Percentiles rank a stretch among this genome's conserved stretches.
Evolutionary conservation across 2,329 filamentous ascomycete genomes (phyloP).

Genomic region (Fusarium nurragi): DNA sequence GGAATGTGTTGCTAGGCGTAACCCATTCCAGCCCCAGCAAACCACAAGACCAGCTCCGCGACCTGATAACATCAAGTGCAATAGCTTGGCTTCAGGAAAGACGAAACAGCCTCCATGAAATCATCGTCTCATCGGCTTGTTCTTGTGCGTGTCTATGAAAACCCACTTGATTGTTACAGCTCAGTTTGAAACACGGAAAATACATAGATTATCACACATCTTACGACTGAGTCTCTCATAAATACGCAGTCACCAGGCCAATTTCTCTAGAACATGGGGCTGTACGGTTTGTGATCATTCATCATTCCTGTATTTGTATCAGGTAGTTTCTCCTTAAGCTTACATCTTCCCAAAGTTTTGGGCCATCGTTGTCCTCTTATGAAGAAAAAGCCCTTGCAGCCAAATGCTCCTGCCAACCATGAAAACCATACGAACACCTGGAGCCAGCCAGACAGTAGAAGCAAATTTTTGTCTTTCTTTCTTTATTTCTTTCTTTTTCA

Average conservation of each 20-base stretch:
- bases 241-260: conserved; percentile 23
- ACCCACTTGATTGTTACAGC: background rate
- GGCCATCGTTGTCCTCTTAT: conserved; percentile 48
- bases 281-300: conserved; percentile 39
- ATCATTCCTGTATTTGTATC: conserved; percentile 46
- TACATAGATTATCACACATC: background rate
- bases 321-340: conserved; percentile 45
- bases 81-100: background rate
- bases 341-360: conserved; percentile 49
- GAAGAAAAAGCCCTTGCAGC: conserved; percentile 47
- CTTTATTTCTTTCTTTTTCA: conserved; percentile 9
- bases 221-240: conserved; percentile 2
- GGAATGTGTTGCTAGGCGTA: conserved; percentile 54
- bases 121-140: conserved; percentile 5
- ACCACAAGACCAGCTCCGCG: conserved; percentile 20
- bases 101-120: background rate
- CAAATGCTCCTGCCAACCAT: conserved; percentile 51
- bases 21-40: conserved; percentile 49
- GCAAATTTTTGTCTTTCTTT: conserved; percentile 29
- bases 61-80: conserved; percentile 20
- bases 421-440: conserved; percentile 48
- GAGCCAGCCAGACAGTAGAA: conserved; percentile 50
- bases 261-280: conserved; percentile 27
- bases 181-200: background rate
- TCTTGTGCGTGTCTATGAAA: background rate